Evolutionary conservation across 2,329 filamentous ascomycete genomes (phyloP).

Genomic region (Trichoderma citrinoviride): DNA sequence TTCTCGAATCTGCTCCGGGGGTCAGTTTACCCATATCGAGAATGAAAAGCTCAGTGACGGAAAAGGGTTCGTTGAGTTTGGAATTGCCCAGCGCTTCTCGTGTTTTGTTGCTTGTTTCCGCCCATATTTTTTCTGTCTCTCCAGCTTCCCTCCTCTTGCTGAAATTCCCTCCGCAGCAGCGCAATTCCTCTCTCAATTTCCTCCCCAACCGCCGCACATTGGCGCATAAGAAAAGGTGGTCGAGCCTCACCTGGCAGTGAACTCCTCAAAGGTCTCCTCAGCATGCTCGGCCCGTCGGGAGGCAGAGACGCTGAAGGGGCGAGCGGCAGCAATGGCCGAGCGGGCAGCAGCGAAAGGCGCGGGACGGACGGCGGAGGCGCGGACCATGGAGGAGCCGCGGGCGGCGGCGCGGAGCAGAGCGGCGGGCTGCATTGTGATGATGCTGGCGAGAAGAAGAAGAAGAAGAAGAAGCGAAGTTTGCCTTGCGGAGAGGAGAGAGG

Average conservation of each 20-base stretch:
- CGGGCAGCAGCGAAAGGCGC: constrained; percentile 57
- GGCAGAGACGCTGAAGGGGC: constrained; percentile 63
- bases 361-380: constrained; percentile 59
- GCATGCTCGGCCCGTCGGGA: constrained; percentile 62
- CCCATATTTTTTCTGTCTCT: constrained; percentile 1
- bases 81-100: constrained; percentile 1
- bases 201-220: background rate
- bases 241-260: constrained; percentile 83
- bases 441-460: no score
- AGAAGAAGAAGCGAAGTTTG: constrained; percentile 2
- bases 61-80: background rate
- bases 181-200: background rate
- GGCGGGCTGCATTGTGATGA: constrained; percentile 59
- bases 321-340: constrained; percentile 50
- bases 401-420: constrained; percentile 68
- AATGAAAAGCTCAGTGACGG: background rate
- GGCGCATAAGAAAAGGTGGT: background rate
- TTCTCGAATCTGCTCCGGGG: constrained; percentile 80
- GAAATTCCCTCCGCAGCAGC: background rate
- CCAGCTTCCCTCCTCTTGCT: background rate
- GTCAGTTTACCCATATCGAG: background rate
- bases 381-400: constrained; percentile 65
- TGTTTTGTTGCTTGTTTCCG: background rate
- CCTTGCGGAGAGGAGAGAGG: constrained; percentile 24
- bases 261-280: constrained; percentile 99